Base-by-base conservation (phyloP, 2,329 filamentous ascomycete species). In the Venturia asperata region DNA sequence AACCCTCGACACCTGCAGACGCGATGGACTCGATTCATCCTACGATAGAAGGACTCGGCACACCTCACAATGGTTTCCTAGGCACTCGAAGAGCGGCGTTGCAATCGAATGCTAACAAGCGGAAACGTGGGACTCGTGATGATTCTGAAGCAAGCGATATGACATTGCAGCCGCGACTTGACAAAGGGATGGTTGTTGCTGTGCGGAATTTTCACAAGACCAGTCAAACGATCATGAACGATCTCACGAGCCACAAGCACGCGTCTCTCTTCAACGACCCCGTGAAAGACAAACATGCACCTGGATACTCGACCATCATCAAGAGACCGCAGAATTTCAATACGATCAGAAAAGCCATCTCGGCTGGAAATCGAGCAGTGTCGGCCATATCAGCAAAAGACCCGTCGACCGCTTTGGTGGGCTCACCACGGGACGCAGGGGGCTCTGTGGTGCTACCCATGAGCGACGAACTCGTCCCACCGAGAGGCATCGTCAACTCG, bases 381-480 rank as follows among this genome's bases (percentile, higher is more conserved):
- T 72, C 73, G 47, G 76, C 78, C 1, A 75, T 77, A 1, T 73
- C 78, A 15, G 73, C 78, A 17, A 87, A 85, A 72, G 84, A 86
- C 56, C 83, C 84, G 43, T 79, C 81, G 0, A 83, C 85, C 68
- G 83, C 82, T 63, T 85, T 84, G n/a, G 80, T 80, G 9, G 82
- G 81, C 62, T 83, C 52, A 80, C 86, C 0, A 84, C 81, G 82
- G 21, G 86, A 87, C 63, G 80, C 82, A 4, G 71, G 74, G 34
- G 72, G 71, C 41, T 68, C 73, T 15, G 69, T 74, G 47, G 72
- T 76, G 63, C 67, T 93, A 7, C 86, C 89, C 10, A 83, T 89
- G 65, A 88, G 85, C 1, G 83, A 87, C 62, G 91, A 97, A 66
- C 80, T 96, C 34, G 82, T 93, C 2, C 91, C 93, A 2, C 93